Base-by-base conservation (phyloP, 1,284 basidiomycete genomes). In the Marasmius tenuissimus region DNA sequence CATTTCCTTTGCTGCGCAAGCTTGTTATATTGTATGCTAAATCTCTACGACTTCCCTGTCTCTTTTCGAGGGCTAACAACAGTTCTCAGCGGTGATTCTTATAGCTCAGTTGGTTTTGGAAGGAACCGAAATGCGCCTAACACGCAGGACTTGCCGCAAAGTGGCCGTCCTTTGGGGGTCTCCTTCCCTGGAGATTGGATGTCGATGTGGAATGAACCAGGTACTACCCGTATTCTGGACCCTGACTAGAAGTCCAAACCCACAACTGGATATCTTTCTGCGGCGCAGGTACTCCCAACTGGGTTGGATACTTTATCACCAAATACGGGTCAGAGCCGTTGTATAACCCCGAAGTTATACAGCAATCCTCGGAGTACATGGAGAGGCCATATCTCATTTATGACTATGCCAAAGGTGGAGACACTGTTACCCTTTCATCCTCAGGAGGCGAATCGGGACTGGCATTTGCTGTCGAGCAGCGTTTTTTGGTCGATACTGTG, bases 291-390 rank as follows among this genome's bases (percentile, higher is more conserved):
- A 58, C 63, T n/a, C 58, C 63, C 11, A 65, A 65, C 35, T 62
- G 84, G 84, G 81, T 86, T 37, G 83, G 83, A 0, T 76, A 83
- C 69, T 70, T 85, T 27, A 73, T 84, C 62, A 80, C 78, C 8
- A 76, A 83, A 53, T 77, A 80, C 63, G 70, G 69, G 51, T 72
- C 75, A 22, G 69, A 68, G 57, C 75, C 76, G 35, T 66, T 72
- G 55, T 78, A 71, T 67, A 59, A 70, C 48, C 71, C 75, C 39
- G 50, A 63, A 16, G 35, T 38, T 4, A 59, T 63, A 4, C 63
- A 69, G 57, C 70, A 72, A 61, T 71, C 68, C 34, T 61, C 67
- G 49, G 70, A 64, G 9, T 78, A 73, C 64, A n/a, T 65, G n/a
- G 62, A 69, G 55, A 54, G 66, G 38, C 70, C 77, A 4, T 64